A percentile compares a stretch with the other conserved stretches of the same genome.
Conservation (phyloP, 1,284 basidiomycete genomes). For the Trichosporon ovoides region DNA sequence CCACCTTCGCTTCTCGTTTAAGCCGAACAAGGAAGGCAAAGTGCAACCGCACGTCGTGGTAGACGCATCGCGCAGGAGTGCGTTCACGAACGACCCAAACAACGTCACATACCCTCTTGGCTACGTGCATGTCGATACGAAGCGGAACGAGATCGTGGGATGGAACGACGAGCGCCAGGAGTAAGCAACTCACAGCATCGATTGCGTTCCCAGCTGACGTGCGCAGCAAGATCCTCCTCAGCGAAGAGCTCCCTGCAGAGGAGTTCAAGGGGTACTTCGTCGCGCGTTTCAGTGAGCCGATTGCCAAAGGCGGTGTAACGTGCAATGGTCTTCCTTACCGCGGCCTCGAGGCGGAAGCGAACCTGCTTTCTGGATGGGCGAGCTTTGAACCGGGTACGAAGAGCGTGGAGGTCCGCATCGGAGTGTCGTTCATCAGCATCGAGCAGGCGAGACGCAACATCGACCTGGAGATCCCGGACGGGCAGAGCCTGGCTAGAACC, state of each 20-base stretch:
- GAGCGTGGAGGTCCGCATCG: conserved; percentile 60
- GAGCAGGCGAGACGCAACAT: conserved; percentile 65
- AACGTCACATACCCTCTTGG: conserved; percentile 64
- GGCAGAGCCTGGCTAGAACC: conserved; percentile 59
- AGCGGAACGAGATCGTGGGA: conserved; percentile 59
- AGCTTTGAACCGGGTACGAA: conserved; percentile 51
- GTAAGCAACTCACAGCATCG: conserved; percentile 59
- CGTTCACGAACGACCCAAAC: conserved; percentile 54
- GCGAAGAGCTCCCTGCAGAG: conserved; percentile 51
- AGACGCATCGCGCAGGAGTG: conserved; percentile 62
- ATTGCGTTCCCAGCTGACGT: conserved; percentile 23
- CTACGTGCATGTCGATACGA: conserved; percentile 53
- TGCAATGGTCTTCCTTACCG: conserved; percentile 49
- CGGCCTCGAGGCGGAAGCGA: conserved; percentile 27
- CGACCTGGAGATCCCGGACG: conserved; percentile 51
- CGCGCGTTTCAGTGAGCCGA: conserved; percentile 60
- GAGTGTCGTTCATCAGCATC: conserved; percentile 71
- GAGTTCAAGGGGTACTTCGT: conserved; percentile 67
- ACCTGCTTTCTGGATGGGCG: conserved; percentile 58
- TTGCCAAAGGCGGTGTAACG: conserved; percentile 54
- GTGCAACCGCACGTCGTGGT: conserved; percentile 60
- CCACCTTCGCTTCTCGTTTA: conserved; percentile 68
- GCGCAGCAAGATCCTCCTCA: conserved; percentile 38
- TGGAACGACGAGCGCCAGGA: conserved; percentile 70
- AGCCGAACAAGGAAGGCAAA: conserved; percentile 44